Base-by-base conservation (phyloP, 495 filamentous ascomycete species). In the Penicillium egyptiacum region DNA sequence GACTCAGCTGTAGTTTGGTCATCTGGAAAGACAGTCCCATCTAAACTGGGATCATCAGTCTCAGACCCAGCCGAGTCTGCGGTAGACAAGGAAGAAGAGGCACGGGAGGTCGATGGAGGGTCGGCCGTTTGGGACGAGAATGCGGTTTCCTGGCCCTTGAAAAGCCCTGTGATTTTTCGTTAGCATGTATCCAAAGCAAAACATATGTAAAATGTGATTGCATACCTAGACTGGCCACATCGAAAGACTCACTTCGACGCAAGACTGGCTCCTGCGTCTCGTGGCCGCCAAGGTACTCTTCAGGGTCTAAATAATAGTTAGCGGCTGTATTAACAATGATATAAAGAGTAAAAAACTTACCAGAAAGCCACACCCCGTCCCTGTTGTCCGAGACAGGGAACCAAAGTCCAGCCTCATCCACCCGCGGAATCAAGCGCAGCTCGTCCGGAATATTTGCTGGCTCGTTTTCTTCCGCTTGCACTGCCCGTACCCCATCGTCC, bases 271-370 rank as follows among this genome's bases (percentile, higher is more conserved):
- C 28, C 42, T 46, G 5, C 1, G 4, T 33, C 20, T 39, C 14
- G 28, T 9, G 9, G 42, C 33, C 16, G 23, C 30, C 35, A 11
- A 6, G 9, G 43, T 47, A 30, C 5, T 26, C 42, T 45, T 55
- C 43, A 7, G 53, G 31, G 30, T 46, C 53, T 55, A 46, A 10
- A 19, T 23, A 25, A 55, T 45, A n/a, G 14, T 54, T 8, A 54
- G 30, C n/a, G 3, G 20, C 17, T 17, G 7, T 2, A 17, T 33
- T 11, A 2, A 26, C 23, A 17, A 35, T 1, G 2, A 26, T 33
- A 5, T 10, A 7, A 3, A 26, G 0, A 23, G 16, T 17, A 19
- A n/a, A 2, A 1, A 28, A 20, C 43, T 55, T 47, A 55, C 53
- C 53, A 30, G 53, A 55, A 7, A 46, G 14, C 39, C 12, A 47